Percentiles rank a stretch among this genome's conserved stretches.
phyloP scores from a whole-genome alignment of 495 filamentous ascomycete species.

The Oidiodendron maius region DNA sequence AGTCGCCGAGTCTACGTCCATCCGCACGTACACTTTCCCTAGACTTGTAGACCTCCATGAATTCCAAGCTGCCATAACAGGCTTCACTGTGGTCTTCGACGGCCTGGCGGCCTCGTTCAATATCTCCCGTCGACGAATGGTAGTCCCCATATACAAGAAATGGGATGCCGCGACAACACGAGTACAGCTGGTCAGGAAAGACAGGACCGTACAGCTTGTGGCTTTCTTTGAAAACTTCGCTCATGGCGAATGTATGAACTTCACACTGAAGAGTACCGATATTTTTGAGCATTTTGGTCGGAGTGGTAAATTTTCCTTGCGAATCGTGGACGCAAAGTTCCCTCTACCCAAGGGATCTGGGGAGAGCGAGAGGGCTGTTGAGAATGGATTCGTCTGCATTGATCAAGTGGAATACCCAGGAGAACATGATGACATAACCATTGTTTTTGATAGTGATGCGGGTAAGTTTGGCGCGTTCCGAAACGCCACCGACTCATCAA shows the following conservation, averaged over 20 bases:
- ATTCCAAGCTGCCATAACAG: conserved; percentile 73
- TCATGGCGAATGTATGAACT: conserved; percentile 82
- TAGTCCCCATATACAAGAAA: conserved; percentile 86
- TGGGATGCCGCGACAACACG: conserved; percentile 74
- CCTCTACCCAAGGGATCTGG: conserved; percentile 52
- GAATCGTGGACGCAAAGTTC: conserved; percentile 86
- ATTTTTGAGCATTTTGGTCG: conserved; percentile 65
- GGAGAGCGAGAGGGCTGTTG: conserved; percentile 26
- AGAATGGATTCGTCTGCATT: conserved; percentile 67
- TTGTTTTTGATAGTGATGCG: conserved; percentile 70
- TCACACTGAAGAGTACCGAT: conserved; percentile 74
- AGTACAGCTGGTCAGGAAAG: conserved; percentile 71
- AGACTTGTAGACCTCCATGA: conserved; percentile 58
- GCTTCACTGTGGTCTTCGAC: conserved; percentile 71
- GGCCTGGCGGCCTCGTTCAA: conserved; percentile 65
- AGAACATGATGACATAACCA: conserved; percentile 84
- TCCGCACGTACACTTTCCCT: conserved; percentile 48
- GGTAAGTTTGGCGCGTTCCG: conserved; percentile 69
- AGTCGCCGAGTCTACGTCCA: conserved; percentile 28
- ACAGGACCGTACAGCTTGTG: conserved; percentile 65
- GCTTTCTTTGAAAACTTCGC: conserved; percentile 81
- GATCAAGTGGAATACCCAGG: conserved; percentile 83
- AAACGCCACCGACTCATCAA: too few relatives aligned
- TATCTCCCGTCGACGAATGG: conserved; percentile 78
- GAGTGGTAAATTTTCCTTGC: conserved; percentile 59